Base-by-base conservation (phyloP, 2,329 filamentous ascomycete genomes). In the Boeremia exigua region DNA sequence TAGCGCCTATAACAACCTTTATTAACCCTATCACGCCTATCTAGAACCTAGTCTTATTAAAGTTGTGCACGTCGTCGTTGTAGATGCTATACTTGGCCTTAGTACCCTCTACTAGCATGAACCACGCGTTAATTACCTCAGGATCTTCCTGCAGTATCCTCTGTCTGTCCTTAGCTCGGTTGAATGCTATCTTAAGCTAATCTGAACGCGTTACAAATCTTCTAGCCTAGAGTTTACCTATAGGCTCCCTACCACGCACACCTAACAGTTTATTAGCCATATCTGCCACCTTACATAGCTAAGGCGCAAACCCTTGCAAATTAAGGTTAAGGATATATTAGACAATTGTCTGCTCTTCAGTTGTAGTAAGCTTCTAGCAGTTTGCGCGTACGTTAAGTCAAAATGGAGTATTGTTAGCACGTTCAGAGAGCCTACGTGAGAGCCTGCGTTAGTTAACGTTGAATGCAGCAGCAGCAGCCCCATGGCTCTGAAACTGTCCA, bases 41-140 rank as follows among this genome's bases (percentile, higher is more conserved):
- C 28, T 29, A 29, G 28, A 74, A 75, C 44, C 68, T 65, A 30
- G 63, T 73, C 56, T 75, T 58, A 54, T 70, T 27, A 36, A 57
- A 57, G 42, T 57, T 57, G 34, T 57, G 30, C 1, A 57, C 7
- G 44, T 52, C 38, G 8, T 59, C 14, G 15, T 59, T 25, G 5
- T 54, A 33, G 40, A 62, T 19, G 8, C 50, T 25, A 17, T 60
- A 60, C 48, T 56, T 54, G 6, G 36, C n/a, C n/a, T n/a, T n/a
- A n/a, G n/a, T n/a, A n/a, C n/a, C n/a, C n/a, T n/a, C n/a, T n/a
- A n/a, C n/a, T 0, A 59, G 60, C 51, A 56, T 55, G 30, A 62
- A 60, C 28, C n/a, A 44, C 28, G 19, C 42, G 9, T 8, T 25
- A n/a, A 34, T 25, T n/a, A 51, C n/a, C 51, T 58, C 19, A 23